A percentile compares a stretch with the other conserved stretches of the same genome.
These are phyloP conservation scores for Peronospora belbahrii DNA, from an alignment of 352 stramenopile species.

Conservation along the genomic window DNA sequence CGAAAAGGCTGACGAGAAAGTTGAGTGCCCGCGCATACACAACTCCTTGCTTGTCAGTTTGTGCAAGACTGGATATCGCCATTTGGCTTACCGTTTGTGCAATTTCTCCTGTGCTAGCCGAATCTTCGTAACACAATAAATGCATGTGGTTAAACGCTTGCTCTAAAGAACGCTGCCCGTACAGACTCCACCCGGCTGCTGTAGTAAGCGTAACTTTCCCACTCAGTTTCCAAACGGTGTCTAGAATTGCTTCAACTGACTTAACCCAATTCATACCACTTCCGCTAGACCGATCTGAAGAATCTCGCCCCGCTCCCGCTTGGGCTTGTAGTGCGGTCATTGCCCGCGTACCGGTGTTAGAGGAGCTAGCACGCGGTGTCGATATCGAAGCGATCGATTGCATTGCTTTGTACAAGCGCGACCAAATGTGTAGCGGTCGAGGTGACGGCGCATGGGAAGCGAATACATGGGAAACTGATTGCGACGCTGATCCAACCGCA, in stretches of 20 bases:
- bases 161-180: conserved; percentile 40
- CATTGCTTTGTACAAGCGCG: conserved; percentile 25
- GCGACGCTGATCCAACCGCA: conserved; percentile 1
- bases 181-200: conserved; percentile 41
- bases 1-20: conserved; percentile 27
- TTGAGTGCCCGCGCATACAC: conserved; percentile 29
- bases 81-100: conserved; percentile 44
- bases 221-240: conserved; percentile 56
- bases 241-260: conserved; percentile 47
- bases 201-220: conserved; percentile 46
- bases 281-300: conserved; percentile 1
- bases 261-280: conserved; percentile 47
- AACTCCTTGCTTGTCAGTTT: conserved; percentile 3
- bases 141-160: conserved; percentile 45
- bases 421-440: conserved; percentile 41
- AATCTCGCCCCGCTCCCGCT: conserved; percentile 4
- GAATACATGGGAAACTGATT: conserved; percentile 30
- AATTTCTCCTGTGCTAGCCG: conserved; percentile 40
- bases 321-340: conserved; percentile 28
- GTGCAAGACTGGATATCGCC: conserved; percentile 24
- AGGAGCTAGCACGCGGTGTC: conserved; percentile 14
- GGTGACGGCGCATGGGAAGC: conserved; percentile 23
- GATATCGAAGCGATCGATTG: conserved; percentile 21
- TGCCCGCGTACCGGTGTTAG: conserved; percentile 9
- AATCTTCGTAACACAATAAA: conserved; percentile 46